phyloP scores from a whole-genome alignment of 441 rosid genomes.

The Adansonia gregorii region DNA sequence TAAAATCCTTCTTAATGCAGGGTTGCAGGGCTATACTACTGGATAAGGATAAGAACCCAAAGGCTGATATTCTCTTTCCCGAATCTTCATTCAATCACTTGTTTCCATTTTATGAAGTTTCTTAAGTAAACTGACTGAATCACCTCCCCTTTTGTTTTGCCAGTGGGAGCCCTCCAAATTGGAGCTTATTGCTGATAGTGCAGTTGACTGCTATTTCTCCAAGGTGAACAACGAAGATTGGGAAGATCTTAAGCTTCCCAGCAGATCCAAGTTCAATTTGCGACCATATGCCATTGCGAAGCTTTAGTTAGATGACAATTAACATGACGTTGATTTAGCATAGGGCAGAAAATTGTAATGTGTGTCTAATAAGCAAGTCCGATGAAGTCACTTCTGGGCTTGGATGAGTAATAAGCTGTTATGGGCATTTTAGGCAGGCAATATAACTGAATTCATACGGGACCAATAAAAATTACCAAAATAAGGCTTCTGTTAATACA shows the following conservation, averaged over 20 bases:
- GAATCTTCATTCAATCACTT: not conserved
- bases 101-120: not conserved
- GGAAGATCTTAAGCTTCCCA: conserved; percentile 79
- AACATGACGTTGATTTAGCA: not conserved
- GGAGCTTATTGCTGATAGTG: conserved; percentile 59
- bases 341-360: not conserved
- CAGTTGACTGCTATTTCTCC: conserved; percentile 69
- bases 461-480: too few relatives aligned
- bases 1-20: conserved; percentile 43
- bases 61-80: conserved; percentile 44
- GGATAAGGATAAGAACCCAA: conserved; percentile 90
- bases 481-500: too few relatives aligned
- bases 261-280: conserved; percentile 47
- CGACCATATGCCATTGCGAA: conserved; percentile 60
- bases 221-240: conserved; percentile 59
- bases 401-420: not conserved
- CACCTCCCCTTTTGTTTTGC: not conserved
- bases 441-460: too few relatives aligned
- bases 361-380: too few relatives aligned
- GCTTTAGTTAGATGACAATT: conserved; percentile 45
- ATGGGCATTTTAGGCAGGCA: not conserved
- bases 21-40: conserved; percentile 89
- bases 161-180: conserved; percentile 85
- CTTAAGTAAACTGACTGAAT: not conserved
- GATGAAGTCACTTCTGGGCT: not conserved